Percentiles rank a stretch among this genome's conserved stretches.
phyloP scores from a whole-genome alignment of 495 filamentous ascomycete genomes.

The Penicillium chermesinum region DNA sequence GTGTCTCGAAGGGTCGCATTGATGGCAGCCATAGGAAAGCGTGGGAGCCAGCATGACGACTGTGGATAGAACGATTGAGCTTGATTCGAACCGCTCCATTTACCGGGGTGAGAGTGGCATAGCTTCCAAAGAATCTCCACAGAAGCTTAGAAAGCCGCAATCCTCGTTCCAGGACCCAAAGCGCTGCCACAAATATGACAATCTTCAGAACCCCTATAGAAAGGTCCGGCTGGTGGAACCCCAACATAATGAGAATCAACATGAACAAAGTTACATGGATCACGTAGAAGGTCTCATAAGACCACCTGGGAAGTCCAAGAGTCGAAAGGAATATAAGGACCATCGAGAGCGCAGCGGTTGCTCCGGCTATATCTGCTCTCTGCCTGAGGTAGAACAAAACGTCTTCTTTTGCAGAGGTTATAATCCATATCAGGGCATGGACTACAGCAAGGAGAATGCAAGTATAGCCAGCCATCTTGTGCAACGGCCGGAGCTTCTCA shows the following conservation, averaged over 20 bases:
- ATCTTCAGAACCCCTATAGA: constrained; percentile 35
- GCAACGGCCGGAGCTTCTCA: constrained; percentile 55
- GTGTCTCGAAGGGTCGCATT: constrained; percentile 52
- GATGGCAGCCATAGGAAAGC: constrained; percentile 57
- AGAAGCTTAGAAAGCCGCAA: constrained; percentile 42
- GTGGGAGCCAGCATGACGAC: constrained; percentile 52
- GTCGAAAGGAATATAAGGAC: constrained; percentile 34
- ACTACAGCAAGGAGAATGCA: constrained; percentile 41
- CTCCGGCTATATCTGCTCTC: constrained; percentile 39
- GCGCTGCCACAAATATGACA: constrained; percentile 36
- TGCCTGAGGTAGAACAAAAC: constrained; percentile 27
- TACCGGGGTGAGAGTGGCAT: constrained; percentile 49
- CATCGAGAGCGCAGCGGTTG: constrained; percentile 45
- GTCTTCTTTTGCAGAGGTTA: constrained; percentile 15
- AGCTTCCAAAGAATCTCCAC: constrained; percentile 48
- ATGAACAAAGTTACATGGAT: constrained; percentile 50
- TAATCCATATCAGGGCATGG: constrained; percentile 41
- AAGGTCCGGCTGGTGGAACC: constrained; percentile 48
- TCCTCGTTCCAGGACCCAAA: constrained; percentile 51
- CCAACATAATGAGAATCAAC: constrained; percentile 43
- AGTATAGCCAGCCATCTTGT: constrained; percentile 53
- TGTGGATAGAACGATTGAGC: constrained; percentile 40
- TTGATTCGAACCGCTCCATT: constrained; percentile 52
- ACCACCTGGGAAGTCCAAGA: background rate
- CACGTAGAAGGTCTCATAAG: constrained; percentile 45